These are phyloP conservation scores for Pelargonium fulgidum DNA, from an alignment of 441 rosid species.

Conservation along the genomic window DNA sequence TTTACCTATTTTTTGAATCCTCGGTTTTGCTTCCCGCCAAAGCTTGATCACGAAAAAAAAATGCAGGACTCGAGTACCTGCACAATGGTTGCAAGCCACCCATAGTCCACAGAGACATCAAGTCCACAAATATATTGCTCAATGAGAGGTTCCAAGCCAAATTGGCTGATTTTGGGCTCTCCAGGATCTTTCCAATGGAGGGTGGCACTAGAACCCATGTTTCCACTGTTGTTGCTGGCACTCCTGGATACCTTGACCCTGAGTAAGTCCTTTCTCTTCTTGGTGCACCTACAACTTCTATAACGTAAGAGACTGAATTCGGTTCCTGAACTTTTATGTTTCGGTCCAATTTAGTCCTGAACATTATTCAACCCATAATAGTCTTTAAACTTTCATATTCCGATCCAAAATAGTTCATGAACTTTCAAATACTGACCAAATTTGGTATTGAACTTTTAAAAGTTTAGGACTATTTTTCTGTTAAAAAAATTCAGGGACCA, in stretches of 20 bases:
- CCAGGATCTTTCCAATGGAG: not conserved
- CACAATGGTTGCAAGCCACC: constrained; percentile 15
- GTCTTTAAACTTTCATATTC: too few relatives aligned
- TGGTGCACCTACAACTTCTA: not conserved
- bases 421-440: too few relatives aligned
- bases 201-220: constrained; percentile 1
- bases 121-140: constrained; percentile 10
- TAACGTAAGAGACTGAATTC: too few relatives aligned
- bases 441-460: too few relatives aligned
- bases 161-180: constrained; percentile 13
- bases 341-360: too few relatives aligned
- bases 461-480: too few relatives aligned
- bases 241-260: constrained; percentile 11
- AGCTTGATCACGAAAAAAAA: not conserved
- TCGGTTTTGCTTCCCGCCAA: not conserved
- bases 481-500: too few relatives aligned
- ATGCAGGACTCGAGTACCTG: constrained; percentile 15
- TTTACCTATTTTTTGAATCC: not conserved
- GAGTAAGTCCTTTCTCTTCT: constrained; percentile 9
- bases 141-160: constrained; percentile 12
- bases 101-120: constrained; percentile 16
- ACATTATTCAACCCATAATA: too few relatives aligned
- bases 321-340: too few relatives aligned
- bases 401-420: too few relatives aligned
- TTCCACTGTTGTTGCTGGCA: constrained; percentile 11